A percentile compares a stretch with the other conserved stretches of the same genome.
Conservation (phyloP, 345 rosid genomes). For the Hevea brasiliensis region DNA sequence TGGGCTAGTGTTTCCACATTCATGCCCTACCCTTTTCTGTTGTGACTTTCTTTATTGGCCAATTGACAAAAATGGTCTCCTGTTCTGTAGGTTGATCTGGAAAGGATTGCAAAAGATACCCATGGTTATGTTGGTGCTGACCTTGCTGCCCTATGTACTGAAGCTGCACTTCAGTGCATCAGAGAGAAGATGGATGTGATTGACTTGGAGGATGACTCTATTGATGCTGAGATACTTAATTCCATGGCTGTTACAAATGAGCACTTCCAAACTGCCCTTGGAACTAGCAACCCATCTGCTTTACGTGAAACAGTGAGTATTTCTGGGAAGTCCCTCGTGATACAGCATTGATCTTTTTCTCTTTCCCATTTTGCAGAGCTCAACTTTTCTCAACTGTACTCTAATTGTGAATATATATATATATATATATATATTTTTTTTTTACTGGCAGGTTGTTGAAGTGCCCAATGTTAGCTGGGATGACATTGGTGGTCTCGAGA, state of each 20-base stretch:
- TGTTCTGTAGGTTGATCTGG: constrained; percentile 51
- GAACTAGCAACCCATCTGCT: constrained; percentile 69
- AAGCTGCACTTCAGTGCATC: constrained; percentile 72
- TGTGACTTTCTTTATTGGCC: neutral
- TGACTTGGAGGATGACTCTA: constrained; percentile 63
- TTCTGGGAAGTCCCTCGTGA: neutral
- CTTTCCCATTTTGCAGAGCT: neutral
- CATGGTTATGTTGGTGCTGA: constrained; percentile 69
- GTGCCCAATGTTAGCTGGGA: constrained; percentile 72
- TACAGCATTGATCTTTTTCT: neutral
- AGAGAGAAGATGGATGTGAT: constrained; percentile 78
- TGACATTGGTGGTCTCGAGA: constrained; percentile 74
- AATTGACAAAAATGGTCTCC: neutral
- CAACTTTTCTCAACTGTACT: neutral
- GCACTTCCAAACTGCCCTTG: constrained; percentile 73
- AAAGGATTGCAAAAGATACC: constrained; percentile 59
- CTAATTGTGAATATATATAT: constrained; percentile 13
- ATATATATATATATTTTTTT: too few relatives aligned
- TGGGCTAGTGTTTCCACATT: neutral
- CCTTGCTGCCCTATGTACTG: constrained; percentile 71
- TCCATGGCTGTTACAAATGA: constrained; percentile 72
- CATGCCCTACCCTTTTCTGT: neutral
- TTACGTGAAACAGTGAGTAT: constrained; percentile 64
- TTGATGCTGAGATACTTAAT: constrained; percentile 66
- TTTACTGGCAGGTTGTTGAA: constrained; percentile 53